Base-by-base conservation (phyloP, 2,329 filamentous ascomycete genomes). In the Peltaster fructicola region DNA sequence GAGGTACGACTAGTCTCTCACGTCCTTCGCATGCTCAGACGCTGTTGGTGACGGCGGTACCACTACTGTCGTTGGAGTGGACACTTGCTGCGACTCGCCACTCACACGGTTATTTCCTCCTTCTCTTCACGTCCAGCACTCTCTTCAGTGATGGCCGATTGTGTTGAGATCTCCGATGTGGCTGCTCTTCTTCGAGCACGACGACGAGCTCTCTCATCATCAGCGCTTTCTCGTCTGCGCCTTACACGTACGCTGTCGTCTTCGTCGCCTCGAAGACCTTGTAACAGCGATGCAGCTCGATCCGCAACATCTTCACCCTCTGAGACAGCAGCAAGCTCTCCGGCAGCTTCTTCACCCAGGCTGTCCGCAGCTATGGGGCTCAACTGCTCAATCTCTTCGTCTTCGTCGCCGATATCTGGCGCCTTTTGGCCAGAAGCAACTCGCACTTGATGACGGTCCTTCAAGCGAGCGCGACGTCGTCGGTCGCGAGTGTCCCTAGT, bases 401-500 rank as follows among this genome's bases (percentile, higher is more conserved):
- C 27, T 17, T 48, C 47, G 30, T 48, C 44, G 7, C 41, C 40
- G 6, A 41, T 46, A 29, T 91, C 81, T 2, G 78, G 79, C n/a
- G 90, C 75, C 43, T 85, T 68, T 43, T 92, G 81, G 6, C 84
- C 85, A 10, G 76, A 85, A 9, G 85, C 81, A 25, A 93, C 68
- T 32, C 85, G 78, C 15, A 88, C 77, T 53, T 91, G 79, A 45
- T 93, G 81, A 14, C 73, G 66, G 45, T 92, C 84, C 65, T 91
- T 90, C 39, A 95, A 65, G 27, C 85, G 66, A 18, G 84, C 82
- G 37, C 85, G 70, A 30, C 85, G 70, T 34, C 88, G 71, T 39
- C 82, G 71, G 50, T 95, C 88, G 44, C 85, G 69, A 50, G 90
- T 77, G 49, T 93, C 84, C 48, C 79, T 66, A 14, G 79, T 70